phyloP scores from a whole-genome alignment of 2,329 filamentous ascomycete species.

The Penicillium brasilianum region DNA sequence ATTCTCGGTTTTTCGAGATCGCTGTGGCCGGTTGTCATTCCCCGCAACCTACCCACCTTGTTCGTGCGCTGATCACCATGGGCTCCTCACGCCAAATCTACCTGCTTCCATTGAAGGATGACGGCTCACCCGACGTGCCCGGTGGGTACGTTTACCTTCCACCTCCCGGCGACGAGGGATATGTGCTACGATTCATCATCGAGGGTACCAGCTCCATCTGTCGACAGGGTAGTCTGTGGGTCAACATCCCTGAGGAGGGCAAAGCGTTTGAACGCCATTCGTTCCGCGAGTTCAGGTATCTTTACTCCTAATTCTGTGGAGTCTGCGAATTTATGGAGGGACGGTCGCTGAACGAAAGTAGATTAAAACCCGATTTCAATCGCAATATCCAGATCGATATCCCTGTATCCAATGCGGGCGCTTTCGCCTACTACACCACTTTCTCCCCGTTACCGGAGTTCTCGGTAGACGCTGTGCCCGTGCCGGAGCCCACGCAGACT shows the following conservation, averaged over 20 bases:
- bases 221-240: slow-evolving; percentile 91
- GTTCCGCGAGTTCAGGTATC: slow-evolving; percentile 90
- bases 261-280: slow-evolving; percentile 75
- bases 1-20: slow-evolving; percentile 2
- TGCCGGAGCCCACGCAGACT: slow-evolving; percentile 68
- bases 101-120: slow-evolving; percentile 86
- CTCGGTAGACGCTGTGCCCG: slow-evolving; percentile 60
- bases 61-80: slow-evolving; percentile 27
- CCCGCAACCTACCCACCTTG: neutral
- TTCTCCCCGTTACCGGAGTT: slow-evolving; percentile 86
- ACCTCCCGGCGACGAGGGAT: slow-evolving; percentile 71
- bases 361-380: slow-evolving; percentile 91
- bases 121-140: slow-evolving; percentile 86
- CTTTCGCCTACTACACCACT: slow-evolving; percentile 93
- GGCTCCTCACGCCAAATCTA: slow-evolving; percentile 65
- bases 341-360: slow-evolving; percentile 30
- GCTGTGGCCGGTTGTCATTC: neutral
- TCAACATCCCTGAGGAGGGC: slow-evolving; percentile 85
- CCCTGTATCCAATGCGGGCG: slow-evolving; percentile 79
- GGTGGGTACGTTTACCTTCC: slow-evolving; percentile 92
- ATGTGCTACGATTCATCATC: slow-evolving; percentile 85
- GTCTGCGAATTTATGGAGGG: slow-evolving; percentile 5
- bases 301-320: slow-evolving; percentile 4
- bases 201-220: slow-evolving; percentile 96
- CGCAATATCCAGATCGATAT: slow-evolving; percentile 88